Evolutionary conservation across 2,329 filamentous ascomycete species (phyloP).

Genomic region (Cladosporium velox): DNA sequence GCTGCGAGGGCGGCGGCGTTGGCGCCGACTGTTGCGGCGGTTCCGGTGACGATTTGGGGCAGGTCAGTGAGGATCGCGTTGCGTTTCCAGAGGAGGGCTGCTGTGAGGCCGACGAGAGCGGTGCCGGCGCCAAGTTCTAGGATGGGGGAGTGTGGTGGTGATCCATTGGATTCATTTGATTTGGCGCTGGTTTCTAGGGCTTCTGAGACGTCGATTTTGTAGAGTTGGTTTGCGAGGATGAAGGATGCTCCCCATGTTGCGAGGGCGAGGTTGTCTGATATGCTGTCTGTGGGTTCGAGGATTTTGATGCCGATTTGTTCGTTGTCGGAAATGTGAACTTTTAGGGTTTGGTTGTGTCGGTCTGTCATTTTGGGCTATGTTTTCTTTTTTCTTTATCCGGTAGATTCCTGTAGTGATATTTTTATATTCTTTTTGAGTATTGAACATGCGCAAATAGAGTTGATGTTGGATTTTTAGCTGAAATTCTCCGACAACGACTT

Average conservation of each 20-base stretch:
- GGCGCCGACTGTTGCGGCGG: slow-evolving; percentile 38
- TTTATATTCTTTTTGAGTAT: background rate
- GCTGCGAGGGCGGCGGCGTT: slow-evolving; percentile 30
- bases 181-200: slow-evolving; percentile 17
- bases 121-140: slow-evolving; percentile 45
- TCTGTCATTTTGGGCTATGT: slow-evolving; percentile 6
- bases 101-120: slow-evolving; percentile 42
- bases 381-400: background rate
- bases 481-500: background rate
- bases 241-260: slow-evolving; percentile 44
- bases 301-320: slow-evolving; percentile 21
- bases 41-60: slow-evolving; percentile 36
- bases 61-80: slow-evolving; percentile 40
- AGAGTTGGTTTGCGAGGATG: slow-evolving; percentile 39
- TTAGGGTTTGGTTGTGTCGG: slow-evolving; percentile 18
- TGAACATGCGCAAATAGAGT: background rate
- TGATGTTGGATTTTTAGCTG: background rate
- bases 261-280: slow-evolving; percentile 39
- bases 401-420: background rate
- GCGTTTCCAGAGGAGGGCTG: slow-evolving; percentile 36
- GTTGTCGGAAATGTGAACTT: slow-evolving; percentile 2
- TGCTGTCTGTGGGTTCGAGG: slow-evolving; percentile 17
- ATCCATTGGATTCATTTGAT: slow-evolving; percentile 8
- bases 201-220: slow-evolving; percentile 33
- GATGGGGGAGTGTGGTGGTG: slow-evolving; percentile 23